A percentile compares a stretch with the other conserved stretches of the same genome.
These are phyloP conservation scores for Moesziomyces sp. DNA, from an alignment of 1,284 basidiomycete species.

Conservation along the genomic window DNA sequence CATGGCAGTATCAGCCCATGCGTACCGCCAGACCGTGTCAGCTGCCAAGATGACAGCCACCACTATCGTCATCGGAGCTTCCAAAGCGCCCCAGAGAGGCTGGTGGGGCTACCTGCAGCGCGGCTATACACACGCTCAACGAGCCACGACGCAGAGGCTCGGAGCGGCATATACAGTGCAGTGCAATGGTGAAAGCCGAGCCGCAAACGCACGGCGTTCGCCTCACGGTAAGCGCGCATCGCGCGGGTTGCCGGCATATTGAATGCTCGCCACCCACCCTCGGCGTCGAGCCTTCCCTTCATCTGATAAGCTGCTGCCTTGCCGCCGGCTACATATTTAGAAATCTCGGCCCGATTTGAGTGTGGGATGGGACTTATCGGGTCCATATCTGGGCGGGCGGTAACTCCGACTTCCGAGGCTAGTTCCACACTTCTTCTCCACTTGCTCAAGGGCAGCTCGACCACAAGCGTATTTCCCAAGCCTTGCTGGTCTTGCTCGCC, in stretches of 20 bases:
- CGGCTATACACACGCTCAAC: not conserved
- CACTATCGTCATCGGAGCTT: no score
- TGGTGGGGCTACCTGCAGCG: not conserved
- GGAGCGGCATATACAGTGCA: no score
- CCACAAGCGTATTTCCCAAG: not conserved
- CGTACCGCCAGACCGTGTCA: not conserved
- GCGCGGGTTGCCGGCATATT: not conserved
- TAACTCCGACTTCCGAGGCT: no score
- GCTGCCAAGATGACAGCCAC: no score
- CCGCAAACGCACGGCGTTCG: conserved; percentile 10
- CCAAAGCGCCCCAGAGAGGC: no score
- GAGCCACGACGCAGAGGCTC: no score
- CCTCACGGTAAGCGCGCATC: conserved; percentile 18
- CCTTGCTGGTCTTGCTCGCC: no score
- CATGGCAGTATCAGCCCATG: not conserved
- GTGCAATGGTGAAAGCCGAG: not conserved
- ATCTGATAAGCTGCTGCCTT: conserved; percentile 23
- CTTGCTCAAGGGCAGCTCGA: not conserved
- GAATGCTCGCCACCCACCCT: not conserved
- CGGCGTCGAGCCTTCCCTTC: not conserved
- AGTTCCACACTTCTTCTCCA: not conserved
- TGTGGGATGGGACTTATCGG: no score
- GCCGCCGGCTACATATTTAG: no score
- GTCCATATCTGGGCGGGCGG: no score
- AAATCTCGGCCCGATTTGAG: no score